Conservation (phyloP, 495 filamentous ascomycete species). For the Apiosordaria backusii region DNA sequence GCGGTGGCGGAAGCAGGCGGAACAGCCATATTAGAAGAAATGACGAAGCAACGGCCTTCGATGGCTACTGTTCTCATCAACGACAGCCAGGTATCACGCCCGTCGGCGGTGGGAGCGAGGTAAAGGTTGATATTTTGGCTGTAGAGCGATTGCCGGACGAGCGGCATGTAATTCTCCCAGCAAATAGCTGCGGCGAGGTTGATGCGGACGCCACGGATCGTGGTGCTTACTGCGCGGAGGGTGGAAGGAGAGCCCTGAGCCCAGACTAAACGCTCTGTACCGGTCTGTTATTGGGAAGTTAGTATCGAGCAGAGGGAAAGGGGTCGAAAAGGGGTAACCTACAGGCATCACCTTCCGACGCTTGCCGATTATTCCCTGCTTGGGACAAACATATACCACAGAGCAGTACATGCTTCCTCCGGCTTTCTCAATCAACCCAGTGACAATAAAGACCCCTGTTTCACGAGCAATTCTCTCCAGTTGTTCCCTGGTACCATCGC, state of each 20-base stretch:
- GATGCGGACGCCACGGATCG: constrained; percentile 71
- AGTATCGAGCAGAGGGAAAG: neutral
- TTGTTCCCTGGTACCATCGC: constrained; percentile 81
- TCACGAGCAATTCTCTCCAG: constrained; percentile 71
- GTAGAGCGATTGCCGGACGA: constrained; percentile 70
- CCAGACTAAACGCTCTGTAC: constrained; percentile 80
- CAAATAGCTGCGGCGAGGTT: constrained; percentile 85
- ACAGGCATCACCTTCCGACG: constrained; percentile 88
- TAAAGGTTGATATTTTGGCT: constrained; percentile 91
- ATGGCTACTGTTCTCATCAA: constrained; percentile 76
- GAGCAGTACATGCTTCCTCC: constrained; percentile 84
- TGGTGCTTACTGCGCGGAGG: constrained; percentile 74
- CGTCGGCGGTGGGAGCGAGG: constrained; percentile 87
- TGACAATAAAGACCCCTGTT: constrained; percentile 74
- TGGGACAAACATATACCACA: constrained; percentile 78
- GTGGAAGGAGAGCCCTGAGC: constrained; percentile 80
- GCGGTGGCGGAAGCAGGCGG: neutral
- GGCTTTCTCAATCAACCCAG: constrained; percentile 73
- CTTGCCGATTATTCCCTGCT: constrained; percentile 71
- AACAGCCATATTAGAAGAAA: constrained; percentile 82
- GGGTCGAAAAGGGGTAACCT: constrained; percentile 25
- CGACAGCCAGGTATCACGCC: constrained; percentile 75
- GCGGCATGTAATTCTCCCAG: constrained; percentile 97
- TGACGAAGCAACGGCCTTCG: constrained; percentile 82
- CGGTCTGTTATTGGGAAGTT: constrained; percentile 55